Percentiles rank a stretch among this genome's conserved stretches.
phyloP scores from a whole-genome alignment of 768 basidiomycete species.

The Xerocomus potaroensis region DNA sequence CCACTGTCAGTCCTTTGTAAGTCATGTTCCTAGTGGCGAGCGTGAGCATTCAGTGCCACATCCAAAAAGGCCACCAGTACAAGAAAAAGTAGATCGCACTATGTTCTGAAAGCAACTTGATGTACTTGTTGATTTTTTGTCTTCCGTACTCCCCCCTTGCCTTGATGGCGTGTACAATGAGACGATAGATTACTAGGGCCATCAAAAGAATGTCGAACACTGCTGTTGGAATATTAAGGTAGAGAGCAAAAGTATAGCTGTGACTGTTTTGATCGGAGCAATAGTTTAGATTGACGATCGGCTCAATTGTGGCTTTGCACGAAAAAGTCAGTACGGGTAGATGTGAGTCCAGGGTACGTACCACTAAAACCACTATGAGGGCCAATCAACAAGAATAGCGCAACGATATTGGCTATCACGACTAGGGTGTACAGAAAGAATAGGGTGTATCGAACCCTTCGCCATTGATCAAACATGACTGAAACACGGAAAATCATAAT shows the following conservation, averaged over 20 bases:
- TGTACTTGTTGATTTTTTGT: conserved; percentile 5
- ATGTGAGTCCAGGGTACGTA: no score
- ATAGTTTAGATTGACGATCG: no score
- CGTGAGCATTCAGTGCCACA: neutral
- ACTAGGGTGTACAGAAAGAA: conserved; percentile 1
- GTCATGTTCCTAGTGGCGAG: conserved; percentile 1
- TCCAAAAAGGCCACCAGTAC: neutral
- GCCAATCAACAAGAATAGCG: no score
- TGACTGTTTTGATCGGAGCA: no score
- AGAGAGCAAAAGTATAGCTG: no score
- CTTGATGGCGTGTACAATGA: neutral
- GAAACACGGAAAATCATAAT: conserved; percentile 14
- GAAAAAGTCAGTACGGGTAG: no score
- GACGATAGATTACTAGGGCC: neutral
- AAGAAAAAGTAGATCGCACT: conserved; percentile 11
- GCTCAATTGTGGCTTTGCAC: no score
- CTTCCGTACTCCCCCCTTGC: neutral
- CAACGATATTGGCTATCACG: neutral
- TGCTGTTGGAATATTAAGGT: no score
- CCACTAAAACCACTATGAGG: no score
- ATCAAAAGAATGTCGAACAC: conserved; percentile 9
- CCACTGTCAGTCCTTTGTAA: neutral
- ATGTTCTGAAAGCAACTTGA: conserved; percentile 6
- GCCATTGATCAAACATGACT: conserved; percentile 7
- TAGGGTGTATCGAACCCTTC: neutral